These are phyloP conservation scores for Hypseocharis bilobata DNA, from an alignment of 441 rosid species.

Conservation along the genomic window DNA sequence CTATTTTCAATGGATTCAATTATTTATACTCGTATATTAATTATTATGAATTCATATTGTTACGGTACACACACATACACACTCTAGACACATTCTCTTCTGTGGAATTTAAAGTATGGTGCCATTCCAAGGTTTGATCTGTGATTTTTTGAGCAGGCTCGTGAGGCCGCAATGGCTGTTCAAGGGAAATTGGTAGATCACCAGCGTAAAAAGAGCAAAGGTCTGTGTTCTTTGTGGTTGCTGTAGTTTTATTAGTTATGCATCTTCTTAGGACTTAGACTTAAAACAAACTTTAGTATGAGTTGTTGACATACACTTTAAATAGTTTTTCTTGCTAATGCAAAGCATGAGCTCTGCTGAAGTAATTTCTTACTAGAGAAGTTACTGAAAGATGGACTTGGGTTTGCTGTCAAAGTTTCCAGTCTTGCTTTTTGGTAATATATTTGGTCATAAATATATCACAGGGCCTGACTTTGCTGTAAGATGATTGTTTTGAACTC, in stretches of 20 bases:
- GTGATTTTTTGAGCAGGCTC: slow-evolving; percentile 49
- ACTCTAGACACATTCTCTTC: neutral
- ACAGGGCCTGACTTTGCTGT: neutral
- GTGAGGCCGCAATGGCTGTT: slow-evolving; percentile 79
- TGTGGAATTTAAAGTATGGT: neutral
- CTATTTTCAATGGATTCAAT: neutral
- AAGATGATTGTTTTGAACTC: neutral
- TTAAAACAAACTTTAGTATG: neutral
- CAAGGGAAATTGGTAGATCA: slow-evolving; percentile 88
- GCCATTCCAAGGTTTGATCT: slow-evolving; percentile 3
- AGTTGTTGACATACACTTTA: neutral
- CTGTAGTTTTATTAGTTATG: neutral
- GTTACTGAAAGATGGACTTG: neutral
- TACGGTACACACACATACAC: neutral
- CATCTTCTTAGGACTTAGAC: neutral
- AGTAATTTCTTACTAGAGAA: too few species aligned
- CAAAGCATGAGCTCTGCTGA: neutral
- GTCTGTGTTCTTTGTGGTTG: slow-evolving; percentile 30
- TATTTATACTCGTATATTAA: neutral
- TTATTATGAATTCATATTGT: neutral
- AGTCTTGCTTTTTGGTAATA: too few species aligned
- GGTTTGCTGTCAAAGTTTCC: neutral
- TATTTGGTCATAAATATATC: neutral
- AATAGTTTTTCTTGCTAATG: neutral
- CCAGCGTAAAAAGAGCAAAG: slow-evolving; percentile 93